These are phyloP conservation scores for Thecamonas trahens DNA, from an alignment of 78 protist genomes.

Conservation along the genomic window DNA sequence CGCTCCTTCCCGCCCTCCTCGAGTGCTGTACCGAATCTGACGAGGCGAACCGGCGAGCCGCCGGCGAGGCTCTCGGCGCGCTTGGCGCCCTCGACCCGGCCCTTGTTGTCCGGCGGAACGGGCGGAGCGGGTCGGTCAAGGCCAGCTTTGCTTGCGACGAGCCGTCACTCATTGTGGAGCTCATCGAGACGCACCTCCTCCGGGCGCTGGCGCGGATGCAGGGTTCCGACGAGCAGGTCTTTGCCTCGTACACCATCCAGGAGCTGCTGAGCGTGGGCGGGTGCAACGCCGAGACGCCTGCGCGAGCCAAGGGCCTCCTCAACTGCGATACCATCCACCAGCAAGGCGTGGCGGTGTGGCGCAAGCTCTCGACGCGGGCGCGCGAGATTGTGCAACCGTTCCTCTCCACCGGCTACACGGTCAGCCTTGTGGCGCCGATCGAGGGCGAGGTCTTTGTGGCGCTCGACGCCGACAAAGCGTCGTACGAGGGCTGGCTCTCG, in stretches of 20 bases:
- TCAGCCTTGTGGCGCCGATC: neutral
- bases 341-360: too few species aligned
- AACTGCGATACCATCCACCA: too few species aligned
- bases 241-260: too few species aligned
- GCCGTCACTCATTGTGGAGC: neutral
- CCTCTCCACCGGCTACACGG: neutral
- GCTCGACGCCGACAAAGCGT: neutral
- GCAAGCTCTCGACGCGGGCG: slow-evolving; percentile 1
- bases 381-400: neutral
- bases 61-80: neutral
- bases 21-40: too few species aligned
- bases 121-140: neutral
- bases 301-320: too few species aligned
- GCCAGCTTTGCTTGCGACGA: neutral
- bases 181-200: neutral
- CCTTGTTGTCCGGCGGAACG: neutral
- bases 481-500: neutral
- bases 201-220: neutral
- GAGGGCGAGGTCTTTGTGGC: neutral
- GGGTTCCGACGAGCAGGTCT: neutral
- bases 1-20: too few species aligned
- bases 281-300: too few species aligned
- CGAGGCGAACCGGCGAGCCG: too few species aligned
- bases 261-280: neutral
- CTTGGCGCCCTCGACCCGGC: slow-evolving; percentile 10